A percentile compares a stretch with the other conserved stretches of the same genome.
These are phyloP conservation scores for Actinidia arguta DNA, from an alignment of 179 eudicot genomes.

Conservation along the genomic window DNA sequence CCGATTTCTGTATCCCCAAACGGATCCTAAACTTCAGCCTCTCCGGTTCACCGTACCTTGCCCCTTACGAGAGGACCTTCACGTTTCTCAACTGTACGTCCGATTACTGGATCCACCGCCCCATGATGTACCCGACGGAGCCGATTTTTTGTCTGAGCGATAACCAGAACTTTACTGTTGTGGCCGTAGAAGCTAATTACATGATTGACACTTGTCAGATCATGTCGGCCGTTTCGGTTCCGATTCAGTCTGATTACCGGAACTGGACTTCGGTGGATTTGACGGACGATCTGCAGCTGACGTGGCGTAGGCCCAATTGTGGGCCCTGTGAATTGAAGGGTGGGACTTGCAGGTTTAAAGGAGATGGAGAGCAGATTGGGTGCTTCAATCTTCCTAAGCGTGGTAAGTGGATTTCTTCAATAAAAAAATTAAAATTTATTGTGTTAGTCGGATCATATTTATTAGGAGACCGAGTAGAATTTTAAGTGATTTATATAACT, in stretches of 20 bases:
- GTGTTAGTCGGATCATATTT: too few species aligned
- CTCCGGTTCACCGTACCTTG: neutral
- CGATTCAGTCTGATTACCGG: neutral
- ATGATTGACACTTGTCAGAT: neutral
- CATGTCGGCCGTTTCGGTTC: neutral
- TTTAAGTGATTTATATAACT: too few species aligned
- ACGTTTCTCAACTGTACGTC: slow-evolving; percentile 21
- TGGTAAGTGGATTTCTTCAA: too few species aligned
- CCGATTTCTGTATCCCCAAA: slow-evolving; percentile 12
- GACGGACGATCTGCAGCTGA: too few species aligned
- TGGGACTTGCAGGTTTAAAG: too few species aligned
- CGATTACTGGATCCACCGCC: neutral
- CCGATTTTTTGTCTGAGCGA: slow-evolving; percentile 6
- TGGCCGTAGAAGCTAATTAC: neutral
- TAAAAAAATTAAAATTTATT: too few species aligned
- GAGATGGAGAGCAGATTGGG: too few species aligned
- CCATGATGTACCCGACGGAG: too few species aligned
- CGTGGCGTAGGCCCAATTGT: too few species aligned
- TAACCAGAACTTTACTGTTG: neutral
- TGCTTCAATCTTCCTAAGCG: too few species aligned
- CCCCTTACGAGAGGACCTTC: neutral
- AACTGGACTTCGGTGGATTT: neutral
- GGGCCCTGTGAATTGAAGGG: too few species aligned
- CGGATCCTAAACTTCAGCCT: slow-evolving; percentile 13
- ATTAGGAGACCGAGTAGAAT: too few species aligned